A percentile compares a stretch with the other conserved stretches of the same genome.
phyloP scores from a whole-genome alignment of 2,329 filamentous ascomycete species.

The Mollisiaceae sp. region DNA sequence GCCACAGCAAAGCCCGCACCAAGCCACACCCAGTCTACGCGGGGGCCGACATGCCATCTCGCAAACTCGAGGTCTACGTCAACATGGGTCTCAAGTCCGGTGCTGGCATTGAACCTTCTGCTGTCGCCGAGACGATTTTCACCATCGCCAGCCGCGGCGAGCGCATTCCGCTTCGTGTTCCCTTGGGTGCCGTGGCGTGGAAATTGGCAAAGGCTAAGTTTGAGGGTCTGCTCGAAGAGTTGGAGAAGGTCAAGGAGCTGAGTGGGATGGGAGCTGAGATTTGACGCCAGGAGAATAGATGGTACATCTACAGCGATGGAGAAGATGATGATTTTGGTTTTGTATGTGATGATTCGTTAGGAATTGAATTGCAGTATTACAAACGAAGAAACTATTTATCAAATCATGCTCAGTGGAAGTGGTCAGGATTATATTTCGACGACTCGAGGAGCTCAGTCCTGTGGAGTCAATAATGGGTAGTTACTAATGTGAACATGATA shows the following conservation, averaged over 20 bases:
- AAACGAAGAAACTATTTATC: no score
- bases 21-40: conserved; percentile 36
- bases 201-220: conserved; percentile 35
- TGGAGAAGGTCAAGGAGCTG: conserved; percentile 31
- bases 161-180: conserved; percentile 37
- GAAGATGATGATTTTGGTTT: no score
- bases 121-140: conserved; percentile 34
- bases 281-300: conserved; percentile 4
- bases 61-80: conserved; percentile 37
- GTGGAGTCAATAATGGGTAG: no score
- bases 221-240: conserved; percentile 26
- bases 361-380: no score
- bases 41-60: conserved; percentile 42
- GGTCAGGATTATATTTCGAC: no score
- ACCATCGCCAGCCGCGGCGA: conserved; percentile 30
- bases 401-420: no score
- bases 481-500: no score
- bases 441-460: no score
- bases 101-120: conserved; percentile 28
- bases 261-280: conserved; percentile 25
- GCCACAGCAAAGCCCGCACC: conserved; percentile 43
- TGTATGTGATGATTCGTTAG: no score
- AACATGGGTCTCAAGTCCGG: conserved; percentile 30
- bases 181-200: conserved; percentile 34
- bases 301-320: neutral